phyloP scores from a whole-genome alignment of 768 basidiomycete genomes.

The Stropharia rugosoannulata region DNA sequence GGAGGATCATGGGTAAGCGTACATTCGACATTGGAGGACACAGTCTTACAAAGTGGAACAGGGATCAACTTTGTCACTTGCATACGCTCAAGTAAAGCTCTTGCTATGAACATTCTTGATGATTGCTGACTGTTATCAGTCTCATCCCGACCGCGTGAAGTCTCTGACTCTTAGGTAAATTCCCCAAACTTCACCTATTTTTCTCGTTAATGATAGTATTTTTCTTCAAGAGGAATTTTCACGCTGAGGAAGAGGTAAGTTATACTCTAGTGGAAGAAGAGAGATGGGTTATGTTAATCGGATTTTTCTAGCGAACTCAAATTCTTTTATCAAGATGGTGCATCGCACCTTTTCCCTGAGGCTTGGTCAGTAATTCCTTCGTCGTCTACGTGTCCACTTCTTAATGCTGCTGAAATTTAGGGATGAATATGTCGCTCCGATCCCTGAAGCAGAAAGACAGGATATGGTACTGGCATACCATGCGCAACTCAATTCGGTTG shows the following conservation, averaged over 20 bases:
- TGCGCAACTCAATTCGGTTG: constrained; percentile 67
- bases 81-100: constrained; percentile 72
- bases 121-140: constrained; percentile 33
- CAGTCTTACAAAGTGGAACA: constrained; percentile 16
- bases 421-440: constrained; percentile 80
- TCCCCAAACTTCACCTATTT: neutral
- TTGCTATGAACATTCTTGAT: neutral
- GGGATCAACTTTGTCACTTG: constrained; percentile 87
- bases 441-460: constrained; percentile 76
- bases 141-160: constrained; percentile 80
- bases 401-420: constrained; percentile 33
- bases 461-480: constrained; percentile 88
- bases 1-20: constrained; percentile 82
- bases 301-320: constrained; percentile 60
- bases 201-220: neutral
- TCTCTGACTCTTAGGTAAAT: constrained; percentile 72
- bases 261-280: neutral
- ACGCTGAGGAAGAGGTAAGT: constrained; percentile 73
- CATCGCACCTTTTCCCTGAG: constrained; percentile 82
- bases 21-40: neutral
- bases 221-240: constrained; percentile 72
- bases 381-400: neutral
- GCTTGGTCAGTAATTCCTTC: constrained; percentile 58
- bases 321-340: constrained; percentile 91
- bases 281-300: neutral